Base-by-base conservation (phyloP, 2,329 filamentous ascomycete species). In the Cladophialophora chaetospira region DNA sequence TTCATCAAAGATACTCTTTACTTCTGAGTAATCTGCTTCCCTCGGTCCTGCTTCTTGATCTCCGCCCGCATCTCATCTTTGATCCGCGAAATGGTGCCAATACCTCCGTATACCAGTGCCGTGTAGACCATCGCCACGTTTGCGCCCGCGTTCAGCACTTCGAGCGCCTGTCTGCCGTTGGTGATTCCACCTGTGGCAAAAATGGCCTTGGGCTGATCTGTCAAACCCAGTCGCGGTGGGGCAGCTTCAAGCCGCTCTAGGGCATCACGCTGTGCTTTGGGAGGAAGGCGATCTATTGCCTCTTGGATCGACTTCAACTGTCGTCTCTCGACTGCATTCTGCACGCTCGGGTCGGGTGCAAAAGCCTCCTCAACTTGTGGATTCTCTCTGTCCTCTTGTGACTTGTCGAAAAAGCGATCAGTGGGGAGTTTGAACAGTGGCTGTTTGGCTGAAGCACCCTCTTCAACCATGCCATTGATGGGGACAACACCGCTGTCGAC, bases 111-210 rank as follows among this genome's bases (percentile, higher is more conserved):
- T 46, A 84, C 80, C 65, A 88, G 72, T 3, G 83, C 88, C 0
- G 94, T 99, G 72, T 97, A 97, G 50, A 96, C 80, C 85, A 96
- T 94, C 2, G 91, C 91, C 11, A 95, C 86, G 66, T 88, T 93
- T 0, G 94, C 94, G 6, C 94, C 94, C 0, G 92, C 91, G 64
- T 95, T 89, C 46, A 97, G 79, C 5, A 93, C 84, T 73, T 89
- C 81, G 11, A 89, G 76, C 6, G 91, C 95, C 74, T 97, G 88
- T 62, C 88, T 81, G 3, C 94, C 94, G 63, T 88, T 93, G 1
- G 88, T 94, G 68, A 99, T 93, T 15, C 94, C 94, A 1, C 94
- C 94, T 0, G 91, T 94, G 0, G 93, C 93, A 70, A 97, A 97
- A 59, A 99, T 88, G 50, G 91, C 86, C 75, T 96, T 96, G 43